phyloP scores from a whole-genome alignment of 2,329 filamentous ascomycete species.

The Alternaria viburni region DNA sequence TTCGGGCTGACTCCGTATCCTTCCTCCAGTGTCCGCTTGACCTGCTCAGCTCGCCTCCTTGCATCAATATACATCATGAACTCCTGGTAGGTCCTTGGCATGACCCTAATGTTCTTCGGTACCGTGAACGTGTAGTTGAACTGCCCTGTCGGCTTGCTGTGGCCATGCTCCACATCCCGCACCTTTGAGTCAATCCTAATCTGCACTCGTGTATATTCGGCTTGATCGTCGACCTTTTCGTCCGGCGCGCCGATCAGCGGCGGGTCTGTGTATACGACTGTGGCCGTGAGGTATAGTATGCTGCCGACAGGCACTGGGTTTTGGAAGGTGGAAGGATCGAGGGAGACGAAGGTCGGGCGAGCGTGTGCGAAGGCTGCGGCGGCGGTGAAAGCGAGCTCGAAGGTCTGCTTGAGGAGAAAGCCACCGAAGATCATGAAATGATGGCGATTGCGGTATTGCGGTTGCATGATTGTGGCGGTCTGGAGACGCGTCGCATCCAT shows the following conservation, averaged over 20 bases:
- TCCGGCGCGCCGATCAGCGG: slow-evolving; percentile 51
- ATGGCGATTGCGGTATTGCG: slow-evolving; percentile 72
- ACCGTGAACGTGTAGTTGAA: slow-evolving; percentile 78
- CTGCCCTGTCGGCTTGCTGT: slow-evolving; percentile 71
- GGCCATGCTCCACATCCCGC: slow-evolving; percentile 72
- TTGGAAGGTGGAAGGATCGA: slow-evolving; percentile 76
- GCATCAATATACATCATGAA: slow-evolving; percentile 72
- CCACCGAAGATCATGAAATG: slow-evolving; percentile 82
- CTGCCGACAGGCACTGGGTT: slow-evolving; percentile 78
- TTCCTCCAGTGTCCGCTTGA: slow-evolving; percentile 46
- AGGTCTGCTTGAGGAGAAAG: slow-evolving; percentile 75
- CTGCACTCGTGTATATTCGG: slow-evolving; percentile 67
- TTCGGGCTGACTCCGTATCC: slow-evolving; percentile 36
- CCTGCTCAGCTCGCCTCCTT: slow-evolving; percentile 60
- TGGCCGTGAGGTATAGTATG: slow-evolving; percentile 75
- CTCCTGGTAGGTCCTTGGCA: slow-evolving; percentile 68
- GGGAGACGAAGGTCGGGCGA: slow-evolving; percentile 72
- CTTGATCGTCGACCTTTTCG: slow-evolving; percentile 41
- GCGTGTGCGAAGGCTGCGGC: slow-evolving; percentile 73
- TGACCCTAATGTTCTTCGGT: slow-evolving; percentile 68
- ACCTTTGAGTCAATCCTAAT: slow-evolving; percentile 76
- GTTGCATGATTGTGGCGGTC: slow-evolving; percentile 77
- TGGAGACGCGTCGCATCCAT: slow-evolving; percentile 70
- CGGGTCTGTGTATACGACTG: slow-evolving; percentile 74
- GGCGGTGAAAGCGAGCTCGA: slow-evolving; percentile 78